These are phyloP conservation scores for Phylloboletellus chloephorus DNA, from an alignment of 1,284 basidiomycete genomes.

Conservation along the genomic window DNA sequence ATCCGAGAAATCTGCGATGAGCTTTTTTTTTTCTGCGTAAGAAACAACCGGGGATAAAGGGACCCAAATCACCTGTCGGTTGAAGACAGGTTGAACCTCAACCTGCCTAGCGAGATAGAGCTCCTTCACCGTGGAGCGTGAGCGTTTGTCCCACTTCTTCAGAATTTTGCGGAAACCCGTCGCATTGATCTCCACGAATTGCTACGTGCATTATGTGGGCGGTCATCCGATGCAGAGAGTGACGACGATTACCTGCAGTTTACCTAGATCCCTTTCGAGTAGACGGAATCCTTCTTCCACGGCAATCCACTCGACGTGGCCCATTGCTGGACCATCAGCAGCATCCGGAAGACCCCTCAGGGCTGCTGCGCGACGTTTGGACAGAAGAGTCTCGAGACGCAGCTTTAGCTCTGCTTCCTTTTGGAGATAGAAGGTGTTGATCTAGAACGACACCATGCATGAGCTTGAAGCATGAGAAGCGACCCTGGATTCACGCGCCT, in stretches of 20 bases:
- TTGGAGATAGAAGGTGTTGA: conserved; percentile 98
- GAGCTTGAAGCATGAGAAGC: neutral
- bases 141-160: conserved; percentile 99
- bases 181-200: conserved; percentile 98
- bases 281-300: conserved; percentile 95
- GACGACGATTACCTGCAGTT: conserved; percentile 71
- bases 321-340: conserved; percentile 51
- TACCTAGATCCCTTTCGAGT: conserved; percentile 93
- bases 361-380: conserved; percentile 85
- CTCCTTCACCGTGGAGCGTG: conserved; percentile 92
- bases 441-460: conserved; percentile 45
- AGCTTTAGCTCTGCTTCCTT: conserved; percentile 95
- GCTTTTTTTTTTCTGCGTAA: conserved; percentile 33
- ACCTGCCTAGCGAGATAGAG: conserved; percentile 96
- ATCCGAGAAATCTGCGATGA: conserved; percentile 94
- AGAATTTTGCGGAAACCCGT: conserved; percentile 97
- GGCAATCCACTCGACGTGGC: conserved; percentile 85
- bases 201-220: conserved; percentile 42
- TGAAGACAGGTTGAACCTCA: conserved; percentile 97
- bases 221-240: conserved; percentile 20
- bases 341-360: conserved; percentile 64
- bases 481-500: conserved; percentile 48
- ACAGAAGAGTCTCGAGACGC: conserved; percentile 87
- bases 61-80: conserved; percentile 68
- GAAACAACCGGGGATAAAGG: neutral